phyloP scores from a whole-genome alignment of 257 asterid species.

The Cordia subcordata region DNA sequence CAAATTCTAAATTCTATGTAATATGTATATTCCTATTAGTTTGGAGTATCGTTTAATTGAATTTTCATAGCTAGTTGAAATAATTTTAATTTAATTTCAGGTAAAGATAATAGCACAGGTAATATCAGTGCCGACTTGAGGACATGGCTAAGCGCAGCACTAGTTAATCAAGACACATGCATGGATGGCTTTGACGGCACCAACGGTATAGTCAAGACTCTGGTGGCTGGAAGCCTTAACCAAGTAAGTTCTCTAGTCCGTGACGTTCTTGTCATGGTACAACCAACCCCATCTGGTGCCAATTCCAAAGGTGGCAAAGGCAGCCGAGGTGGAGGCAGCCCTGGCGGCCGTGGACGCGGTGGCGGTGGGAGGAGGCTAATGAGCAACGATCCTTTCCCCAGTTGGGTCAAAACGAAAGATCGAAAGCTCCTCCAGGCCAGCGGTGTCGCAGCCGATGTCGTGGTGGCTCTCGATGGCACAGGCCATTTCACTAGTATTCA shows the following conservation, averaged over 20 bases:
- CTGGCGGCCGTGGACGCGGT: constrained; percentile 12
- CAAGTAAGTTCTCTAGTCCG: constrained; percentile 39
- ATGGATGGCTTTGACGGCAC: constrained; percentile 60
- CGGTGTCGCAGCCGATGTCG: constrained; percentile 29
- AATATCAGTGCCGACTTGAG: constrained; percentile 39
- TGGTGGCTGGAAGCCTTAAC: constrained; percentile 49
- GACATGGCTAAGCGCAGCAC: constrained; percentile 53
- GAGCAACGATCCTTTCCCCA: constrained; percentile 25
- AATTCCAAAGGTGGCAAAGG: constrained; percentile 7
- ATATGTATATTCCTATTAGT: too few relatives aligned
- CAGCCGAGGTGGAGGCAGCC: neutral
- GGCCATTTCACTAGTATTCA: constrained; percentile 38
- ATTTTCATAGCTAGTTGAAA: too few relatives aligned
- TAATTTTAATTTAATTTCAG: constrained; percentile 14
- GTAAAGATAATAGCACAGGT: constrained; percentile 31
- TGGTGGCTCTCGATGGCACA: constrained; percentile 59
- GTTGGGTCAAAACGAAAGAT: constrained; percentile 37
- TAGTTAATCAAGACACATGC: constrained; percentile 52
- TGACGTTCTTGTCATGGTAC: constrained; percentile 49
- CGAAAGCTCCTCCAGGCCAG: constrained; percentile 36
- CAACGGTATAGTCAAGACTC: constrained; percentile 31
- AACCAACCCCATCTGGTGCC: constrained; percentile 17
- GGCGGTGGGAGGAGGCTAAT: constrained; percentile 35
- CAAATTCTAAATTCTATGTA: too few relatives aligned
- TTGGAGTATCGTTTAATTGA: too few relatives aligned